Evolutionary conservation across 257 asterid species (phyloP).

Genomic region (Plantago ovata): DNA sequence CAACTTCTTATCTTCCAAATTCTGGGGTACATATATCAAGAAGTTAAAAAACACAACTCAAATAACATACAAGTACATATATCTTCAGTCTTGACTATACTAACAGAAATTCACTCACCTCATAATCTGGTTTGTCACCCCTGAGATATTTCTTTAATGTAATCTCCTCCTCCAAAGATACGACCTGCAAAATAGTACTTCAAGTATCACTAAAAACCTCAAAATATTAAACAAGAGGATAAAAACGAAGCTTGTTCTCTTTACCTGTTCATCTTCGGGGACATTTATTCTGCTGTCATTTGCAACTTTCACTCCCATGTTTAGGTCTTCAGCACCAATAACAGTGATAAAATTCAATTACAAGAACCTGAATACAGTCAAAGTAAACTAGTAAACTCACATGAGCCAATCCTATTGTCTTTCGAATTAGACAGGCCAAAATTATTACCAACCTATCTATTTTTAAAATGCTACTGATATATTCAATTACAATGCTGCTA

Average conservation of each 20-base stretch:
- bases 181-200: constrained; percentile 31
- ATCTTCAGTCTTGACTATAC: no score
- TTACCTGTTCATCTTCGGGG: constrained; percentile 32
- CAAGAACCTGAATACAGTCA: no score
- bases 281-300: constrained; percentile 14
- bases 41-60: neutral
- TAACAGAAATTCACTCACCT: constrained; percentile 32
- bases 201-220: constrained; percentile 3
- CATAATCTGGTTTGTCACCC: constrained; percentile 71
- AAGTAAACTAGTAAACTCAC: no score
- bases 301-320: constrained; percentile 37
- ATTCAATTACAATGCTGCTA: no score
- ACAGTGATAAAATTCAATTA: no score
- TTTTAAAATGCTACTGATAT: no score
- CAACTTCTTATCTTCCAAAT: constrained; percentile 69
- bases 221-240: neutral
- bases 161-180: constrained; percentile 53
- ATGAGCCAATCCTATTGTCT: no score
- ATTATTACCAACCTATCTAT: no score
- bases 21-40: constrained; percentile 26
- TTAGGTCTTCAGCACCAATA: no score
- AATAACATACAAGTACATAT: no score
- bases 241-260: neutral
- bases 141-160: constrained; percentile 62
- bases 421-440: no score